Conservation (phyloP, 2,329 filamentous ascomycete species). For the Cytospora mali region DNA sequence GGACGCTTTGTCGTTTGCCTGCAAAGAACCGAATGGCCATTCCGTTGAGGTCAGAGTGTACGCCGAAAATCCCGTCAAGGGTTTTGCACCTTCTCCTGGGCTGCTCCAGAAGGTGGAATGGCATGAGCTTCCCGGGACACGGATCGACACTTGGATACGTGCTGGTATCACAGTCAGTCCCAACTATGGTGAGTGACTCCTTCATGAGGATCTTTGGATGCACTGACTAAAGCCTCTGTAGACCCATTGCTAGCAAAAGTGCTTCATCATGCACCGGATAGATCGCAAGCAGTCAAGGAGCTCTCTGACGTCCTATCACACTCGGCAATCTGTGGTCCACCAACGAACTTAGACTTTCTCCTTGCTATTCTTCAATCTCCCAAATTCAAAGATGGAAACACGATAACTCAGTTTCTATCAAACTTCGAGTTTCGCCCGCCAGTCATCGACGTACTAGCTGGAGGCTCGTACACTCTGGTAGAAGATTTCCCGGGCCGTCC, state of each 20-base stretch:
- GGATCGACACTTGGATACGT: constrained; percentile 67
- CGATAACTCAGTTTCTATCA: constrained; percentile 59
- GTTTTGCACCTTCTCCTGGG: constrained; percentile 63
- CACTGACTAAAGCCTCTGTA: constrained; percentile 15
- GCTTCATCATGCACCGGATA: constrained; percentile 52
- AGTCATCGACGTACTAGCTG: constrained; percentile 58
- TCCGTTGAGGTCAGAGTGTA: constrained; percentile 47
- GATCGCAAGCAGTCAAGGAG: constrained; percentile 45
- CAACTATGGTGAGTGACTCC: constrained; percentile 50
- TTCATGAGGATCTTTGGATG: neutral
- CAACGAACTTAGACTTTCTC: constrained; percentile 61
- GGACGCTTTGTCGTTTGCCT: constrained; percentile 14
- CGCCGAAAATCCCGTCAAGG: constrained; percentile 56
- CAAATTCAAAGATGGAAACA: constrained; percentile 52
- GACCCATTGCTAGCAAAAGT: constrained; percentile 61
- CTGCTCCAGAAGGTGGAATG: constrained; percentile 59
- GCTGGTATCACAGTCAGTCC: constrained; percentile 59
- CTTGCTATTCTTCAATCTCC: constrained; percentile 49
- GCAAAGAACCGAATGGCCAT: constrained; percentile 33
- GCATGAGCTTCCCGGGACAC: constrained; percentile 48
- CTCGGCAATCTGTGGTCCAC: constrained; percentile 54
- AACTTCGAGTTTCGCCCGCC: constrained; percentile 51
- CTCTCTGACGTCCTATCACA: constrained; percentile 47
- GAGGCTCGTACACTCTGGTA: constrained; percentile 59
- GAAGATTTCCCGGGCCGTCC: constrained; percentile 63